These are phyloP conservation scores for Talaromyces pinophilus DNA, from an alignment of 2,329 filamentous ascomycete genomes.

Conservation along the genomic window DNA sequence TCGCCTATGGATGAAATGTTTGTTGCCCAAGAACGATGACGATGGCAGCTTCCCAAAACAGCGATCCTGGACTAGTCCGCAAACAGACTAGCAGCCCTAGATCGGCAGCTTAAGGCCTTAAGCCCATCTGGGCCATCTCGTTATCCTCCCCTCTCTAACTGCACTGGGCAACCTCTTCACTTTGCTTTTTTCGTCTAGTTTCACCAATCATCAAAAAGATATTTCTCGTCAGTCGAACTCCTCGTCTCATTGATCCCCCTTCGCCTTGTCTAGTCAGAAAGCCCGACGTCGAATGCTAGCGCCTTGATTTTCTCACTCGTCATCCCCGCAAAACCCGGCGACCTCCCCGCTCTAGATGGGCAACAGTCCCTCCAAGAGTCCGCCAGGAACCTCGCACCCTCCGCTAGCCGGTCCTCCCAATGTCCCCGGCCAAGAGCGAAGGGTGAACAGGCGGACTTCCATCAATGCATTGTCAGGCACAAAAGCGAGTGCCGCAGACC, in stretches of 20 bases:
- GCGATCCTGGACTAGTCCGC: slow-evolving; percentile 29
- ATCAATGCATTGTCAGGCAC: slow-evolving; percentile 42
- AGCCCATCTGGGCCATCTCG: neutral
- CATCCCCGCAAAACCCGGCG: slow-evolving; percentile 22
- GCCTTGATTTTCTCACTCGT: slow-evolving; percentile 24
- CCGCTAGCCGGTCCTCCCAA: slow-evolving; percentile 31
- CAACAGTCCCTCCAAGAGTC: slow-evolving; percentile 51
- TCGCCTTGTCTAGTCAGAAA: slow-evolving; percentile 16
- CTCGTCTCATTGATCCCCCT: neutral
- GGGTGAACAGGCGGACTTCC: slow-evolving; percentile 44
- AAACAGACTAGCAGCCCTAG: slow-evolving; percentile 19
- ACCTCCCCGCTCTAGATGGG: slow-evolving; percentile 45
- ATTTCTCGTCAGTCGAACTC: neutral
- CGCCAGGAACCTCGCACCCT: slow-evolving; percentile 34
- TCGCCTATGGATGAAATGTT: too few relatives aligned
- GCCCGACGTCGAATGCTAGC: slow-evolving; percentile 30
- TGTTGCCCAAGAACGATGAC: neutral
- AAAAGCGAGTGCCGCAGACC: slow-evolving; percentile 46
- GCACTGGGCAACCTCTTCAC: slow-evolving; percentile 25
- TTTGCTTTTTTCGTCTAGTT: neutral
- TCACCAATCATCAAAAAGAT: neutral
- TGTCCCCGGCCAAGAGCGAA: slow-evolving; percentile 37
- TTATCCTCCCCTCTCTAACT: slow-evolving; percentile 21
- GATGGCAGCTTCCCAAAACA: slow-evolving; percentile 8
- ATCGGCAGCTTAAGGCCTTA: neutral